phyloP scores from a whole-genome alignment of 257 asterid genomes.

The Jacaranda copaia region DNA sequence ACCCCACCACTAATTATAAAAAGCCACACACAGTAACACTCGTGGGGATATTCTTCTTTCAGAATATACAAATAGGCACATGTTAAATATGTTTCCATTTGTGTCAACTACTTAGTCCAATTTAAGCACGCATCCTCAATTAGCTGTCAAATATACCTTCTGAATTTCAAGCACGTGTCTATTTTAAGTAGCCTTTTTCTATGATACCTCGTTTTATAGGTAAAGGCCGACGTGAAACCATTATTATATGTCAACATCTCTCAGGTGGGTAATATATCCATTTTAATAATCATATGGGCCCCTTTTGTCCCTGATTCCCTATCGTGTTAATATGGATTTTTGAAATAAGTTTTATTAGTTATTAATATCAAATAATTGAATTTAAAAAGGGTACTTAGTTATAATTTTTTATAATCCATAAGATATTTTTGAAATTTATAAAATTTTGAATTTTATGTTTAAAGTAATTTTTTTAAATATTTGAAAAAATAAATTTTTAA shows the following conservation, averaged over 20 bases:
- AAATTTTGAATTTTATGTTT: no score
- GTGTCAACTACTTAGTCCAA: background rate
- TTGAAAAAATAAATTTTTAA: no score
- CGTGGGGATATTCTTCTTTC: background rate
- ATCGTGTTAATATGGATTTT: no score
- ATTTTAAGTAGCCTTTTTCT: background rate
- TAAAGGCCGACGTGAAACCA: background rate
- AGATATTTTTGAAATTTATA: no score
- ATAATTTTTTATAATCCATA: no score
- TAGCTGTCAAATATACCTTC: background rate
- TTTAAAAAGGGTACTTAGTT: no score
- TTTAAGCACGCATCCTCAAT: conserved; percentile 19
- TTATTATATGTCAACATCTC: background rate
- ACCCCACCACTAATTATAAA: conserved; percentile 25
- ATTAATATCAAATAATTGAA: no score
- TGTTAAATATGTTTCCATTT: conserved; percentile 14
- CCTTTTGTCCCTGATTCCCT: background rate
- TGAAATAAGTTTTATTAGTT: no score
- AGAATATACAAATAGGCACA: conserved; percentile 8
- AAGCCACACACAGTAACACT: background rate
- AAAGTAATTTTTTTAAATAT: no score
- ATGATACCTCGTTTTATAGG: no score
- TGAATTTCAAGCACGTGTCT: conserved; percentile 26
- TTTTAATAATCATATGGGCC: background rate
- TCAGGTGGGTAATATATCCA: conserved; percentile 16